Evolutionary conservation across 768 basidiomycete species (phyloP).

Genomic region (Lactifluus subvellereus): DNA sequence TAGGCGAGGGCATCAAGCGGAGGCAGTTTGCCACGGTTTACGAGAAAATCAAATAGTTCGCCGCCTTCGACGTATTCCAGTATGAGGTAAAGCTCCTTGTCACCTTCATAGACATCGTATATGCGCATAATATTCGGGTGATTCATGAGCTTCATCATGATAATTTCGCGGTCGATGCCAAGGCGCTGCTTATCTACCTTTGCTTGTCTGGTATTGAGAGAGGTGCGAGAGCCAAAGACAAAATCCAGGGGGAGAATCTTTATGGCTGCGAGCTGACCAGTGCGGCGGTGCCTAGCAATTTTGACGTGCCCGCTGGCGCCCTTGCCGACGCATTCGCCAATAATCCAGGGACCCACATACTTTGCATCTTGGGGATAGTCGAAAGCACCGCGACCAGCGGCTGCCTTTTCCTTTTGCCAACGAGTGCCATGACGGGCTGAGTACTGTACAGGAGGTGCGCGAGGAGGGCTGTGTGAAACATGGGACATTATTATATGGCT

Average conservation of each 20-base stretch:
- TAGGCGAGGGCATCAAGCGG: slow-evolving; percentile 80
- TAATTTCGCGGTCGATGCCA: slow-evolving; percentile 90
- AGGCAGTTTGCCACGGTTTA: slow-evolving; percentile 77
- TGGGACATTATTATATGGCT: slow-evolving; percentile 27
- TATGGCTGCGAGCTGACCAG: slow-evolving; percentile 89
- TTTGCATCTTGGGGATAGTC: slow-evolving; percentile 83
- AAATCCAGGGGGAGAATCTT: slow-evolving; percentile 90
- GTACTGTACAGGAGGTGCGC: slow-evolving; percentile 68
- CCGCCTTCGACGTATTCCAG: slow-evolving; percentile 95
- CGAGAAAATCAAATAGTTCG: slow-evolving; percentile 94
- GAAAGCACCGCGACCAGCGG: slow-evolving; percentile 67
- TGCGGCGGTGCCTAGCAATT: slow-evolving; percentile 79
- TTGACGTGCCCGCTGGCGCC: slow-evolving; percentile 93
- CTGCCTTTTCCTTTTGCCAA: slow-evolving; percentile 84
- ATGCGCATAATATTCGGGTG: slow-evolving; percentile 95
- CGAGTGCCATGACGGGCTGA: slow-evolving; percentile 67
- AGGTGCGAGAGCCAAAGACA: slow-evolving; percentile 64
- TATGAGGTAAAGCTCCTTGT: slow-evolving; percentile 85
- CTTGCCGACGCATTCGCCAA: slow-evolving; percentile 91
- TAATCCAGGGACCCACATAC: slow-evolving; percentile 84
- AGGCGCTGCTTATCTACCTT: slow-evolving; percentile 78
- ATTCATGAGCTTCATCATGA: slow-evolving; percentile 99
- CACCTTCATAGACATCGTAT: slow-evolving; percentile 93
- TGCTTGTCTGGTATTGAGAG: slow-evolving; percentile 57
- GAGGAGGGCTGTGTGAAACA: slow-evolving; percentile 52